Evolutionary conservation across 805 yeast species (phyloP).

Genomic region (Tetrapisispora taiwanensis): DNA sequence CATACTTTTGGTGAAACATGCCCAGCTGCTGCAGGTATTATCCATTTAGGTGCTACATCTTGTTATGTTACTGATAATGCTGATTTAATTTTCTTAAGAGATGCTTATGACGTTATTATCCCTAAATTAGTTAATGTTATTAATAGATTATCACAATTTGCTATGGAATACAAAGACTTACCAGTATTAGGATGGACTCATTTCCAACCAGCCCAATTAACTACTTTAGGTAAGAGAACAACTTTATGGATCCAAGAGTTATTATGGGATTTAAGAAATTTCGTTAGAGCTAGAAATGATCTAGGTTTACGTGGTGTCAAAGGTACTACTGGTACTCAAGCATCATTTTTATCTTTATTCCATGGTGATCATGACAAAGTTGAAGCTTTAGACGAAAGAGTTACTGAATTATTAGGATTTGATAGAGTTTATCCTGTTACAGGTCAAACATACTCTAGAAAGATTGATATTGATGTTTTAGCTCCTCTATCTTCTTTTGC

Average conservation of each 20-base stretch:
- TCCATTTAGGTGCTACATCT: constrained; percentile 96
- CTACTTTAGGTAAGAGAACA: constrained; percentile 97
- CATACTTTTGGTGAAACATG: constrained; percentile 88
- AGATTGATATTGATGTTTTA: constrained; percentile 89
- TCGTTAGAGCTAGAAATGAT: constrained; percentile 92
- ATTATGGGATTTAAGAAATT: constrained; percentile 94
- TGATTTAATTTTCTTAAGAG: constrained; percentile 90
- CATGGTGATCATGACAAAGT: constrained; percentile 96
- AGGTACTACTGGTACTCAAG: constrained; percentile 99
- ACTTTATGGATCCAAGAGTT: constrained; percentile 96
- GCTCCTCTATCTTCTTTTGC: constrained; percentile 92
- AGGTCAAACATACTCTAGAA: constrained; percentile 98
- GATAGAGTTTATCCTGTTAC: constrained; percentile 94
- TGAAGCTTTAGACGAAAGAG: constrained; percentile 82
- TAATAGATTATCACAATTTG: constrained; percentile 79
- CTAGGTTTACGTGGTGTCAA: constrained; percentile 95
- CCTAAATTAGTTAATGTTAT: constrained; percentile 95
- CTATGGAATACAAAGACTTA: constrained; percentile 82
- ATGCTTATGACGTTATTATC: constrained; percentile 85
- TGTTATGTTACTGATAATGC: constrained; percentile 98
- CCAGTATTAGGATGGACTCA: constrained; percentile 99
- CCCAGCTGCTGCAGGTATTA: constrained; percentile 95
- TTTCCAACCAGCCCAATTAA: constrained; percentile 98
- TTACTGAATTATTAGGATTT: constrained; percentile 86
- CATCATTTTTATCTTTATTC: constrained; percentile 86